Evolutionary conservation across 805 yeast genomes (phyloP).

Genomic region (Hermanozyma aechmeae): DNA sequence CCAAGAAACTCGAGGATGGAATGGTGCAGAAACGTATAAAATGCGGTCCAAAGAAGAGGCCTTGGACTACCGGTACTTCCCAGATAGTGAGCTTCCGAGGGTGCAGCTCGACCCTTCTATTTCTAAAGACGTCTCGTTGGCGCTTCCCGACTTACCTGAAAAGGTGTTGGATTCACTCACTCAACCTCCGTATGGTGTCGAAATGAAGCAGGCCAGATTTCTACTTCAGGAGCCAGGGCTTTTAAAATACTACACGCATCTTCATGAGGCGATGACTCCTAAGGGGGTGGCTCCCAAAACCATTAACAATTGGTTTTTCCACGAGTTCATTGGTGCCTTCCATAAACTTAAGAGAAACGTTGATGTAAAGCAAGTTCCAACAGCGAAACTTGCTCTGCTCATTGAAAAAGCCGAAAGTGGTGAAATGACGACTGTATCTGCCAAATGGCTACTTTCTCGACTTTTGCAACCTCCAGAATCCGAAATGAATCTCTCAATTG

Average conservation of each 20-base stretch:
- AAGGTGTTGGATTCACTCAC: conserved; percentile 38
- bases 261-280: conserved; percentile 16
- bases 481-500: conserved; percentile 17
- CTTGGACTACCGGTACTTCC: conserved; percentile 86
- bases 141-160: conserved; percentile 59
- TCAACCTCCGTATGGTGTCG: conserved; percentile 42
- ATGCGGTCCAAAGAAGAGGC: conserved; percentile 73
- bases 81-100: conserved; percentile 81
- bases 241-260: conserved; percentile 41
- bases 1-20: conserved; percentile 89
- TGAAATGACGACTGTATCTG: conserved; percentile 57
- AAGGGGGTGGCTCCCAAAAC: conserved; percentile 20
- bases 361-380: conserved; percentile 20
- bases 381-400: conserved; percentile 43
- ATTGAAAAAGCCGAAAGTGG: conserved; percentile 37
- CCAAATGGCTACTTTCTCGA: conserved; percentile 54
- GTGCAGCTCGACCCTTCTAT: conserved; percentile 39
- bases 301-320: conserved; percentile 73
- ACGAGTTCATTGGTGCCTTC: conserved; percentile 67
- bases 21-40: conserved; percentile 59
- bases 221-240: conserved; percentile 43
- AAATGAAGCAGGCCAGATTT: conserved; percentile 68
- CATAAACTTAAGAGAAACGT: conserved; percentile 37
- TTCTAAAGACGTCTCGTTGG: conserved; percentile 27
- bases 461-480: conserved; percentile 42